Percentiles rank a stretch among this genome's conserved stretches.
Conservation (phyloP, 352 stramenopile species). For the Pythium periplocum region DNA sequence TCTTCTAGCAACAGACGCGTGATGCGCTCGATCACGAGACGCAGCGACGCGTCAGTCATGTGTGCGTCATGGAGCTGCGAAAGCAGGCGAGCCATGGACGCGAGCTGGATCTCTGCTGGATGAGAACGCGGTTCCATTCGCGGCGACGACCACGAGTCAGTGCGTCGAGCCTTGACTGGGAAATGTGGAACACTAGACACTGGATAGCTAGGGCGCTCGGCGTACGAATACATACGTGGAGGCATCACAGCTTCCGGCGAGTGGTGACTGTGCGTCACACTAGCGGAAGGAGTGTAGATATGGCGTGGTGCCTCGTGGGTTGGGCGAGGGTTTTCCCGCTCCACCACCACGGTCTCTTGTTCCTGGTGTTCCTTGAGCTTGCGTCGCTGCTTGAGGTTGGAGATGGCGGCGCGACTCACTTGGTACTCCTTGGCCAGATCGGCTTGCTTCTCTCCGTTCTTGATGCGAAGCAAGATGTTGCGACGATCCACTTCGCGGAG, state of each 20-base stretch:
- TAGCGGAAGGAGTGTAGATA: too few relatives aligned
- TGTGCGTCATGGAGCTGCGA: constrained; percentile 1
- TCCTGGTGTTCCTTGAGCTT: constrained; percentile 5
- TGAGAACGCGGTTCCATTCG: too few relatives aligned
- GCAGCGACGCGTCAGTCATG: neutral
- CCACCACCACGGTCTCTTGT: neutral
- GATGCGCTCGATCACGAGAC: constrained; percentile 1
- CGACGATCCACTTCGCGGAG: constrained; percentile 49
- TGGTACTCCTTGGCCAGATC: constrained; percentile 56
- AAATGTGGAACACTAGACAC: too few relatives aligned
- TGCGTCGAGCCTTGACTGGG: too few relatives aligned
- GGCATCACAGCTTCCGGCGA: too few relatives aligned
- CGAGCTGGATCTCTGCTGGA: neutral
- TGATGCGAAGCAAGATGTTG: constrained; percentile 37
- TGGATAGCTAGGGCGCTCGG: too few relatives aligned
- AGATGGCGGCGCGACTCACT: constrained; percentile 52
- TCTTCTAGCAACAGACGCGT: constrained; percentile 7
- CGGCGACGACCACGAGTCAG: neutral
- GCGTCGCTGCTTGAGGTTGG: constrained; percentile 46
- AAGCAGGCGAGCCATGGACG: constrained; percentile 2
- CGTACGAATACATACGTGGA: too few relatives aligned
- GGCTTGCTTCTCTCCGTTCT: constrained; percentile 51
- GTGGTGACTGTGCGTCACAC: too few relatives aligned
- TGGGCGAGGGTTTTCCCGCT: neutral
- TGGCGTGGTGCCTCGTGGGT: too few relatives aligned